These are phyloP conservation scores for Kodamaea derodonti DNA, from an alignment of 1,139 yeast genomes.

Conservation along the genomic window DNA sequence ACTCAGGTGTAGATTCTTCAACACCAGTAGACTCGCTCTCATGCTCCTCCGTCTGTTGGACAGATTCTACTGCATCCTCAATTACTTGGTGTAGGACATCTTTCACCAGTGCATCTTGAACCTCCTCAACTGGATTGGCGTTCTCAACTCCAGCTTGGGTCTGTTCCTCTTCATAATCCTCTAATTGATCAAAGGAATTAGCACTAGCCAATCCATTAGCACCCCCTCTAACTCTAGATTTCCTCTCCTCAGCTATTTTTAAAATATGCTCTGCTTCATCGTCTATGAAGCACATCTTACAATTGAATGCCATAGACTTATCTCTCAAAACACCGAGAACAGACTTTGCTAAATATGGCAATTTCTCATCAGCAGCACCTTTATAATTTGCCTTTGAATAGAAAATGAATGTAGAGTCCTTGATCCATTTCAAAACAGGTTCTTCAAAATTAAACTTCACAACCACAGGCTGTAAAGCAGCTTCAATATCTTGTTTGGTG, in stretches of 20 bases:
- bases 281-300: constrained; percentile 43
- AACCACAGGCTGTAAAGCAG: constrained; percentile 24
- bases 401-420: constrained; percentile 41
- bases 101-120: too few species aligned
- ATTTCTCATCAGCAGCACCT: constrained; percentile 28
- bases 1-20: too few species aligned
- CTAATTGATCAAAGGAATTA: constrained; percentile 10
- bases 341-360: constrained; percentile 28
- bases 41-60: too few species aligned
- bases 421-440: constrained; percentile 35
- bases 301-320: constrained; percentile 46
- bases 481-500: constrained; percentile 42
- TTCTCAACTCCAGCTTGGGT: too few species aligned
- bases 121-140: too few species aligned
- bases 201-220: constrained; percentile 2
- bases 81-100: too few species aligned
- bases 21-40: too few species aligned
- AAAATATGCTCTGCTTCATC: constrained; percentile 28
- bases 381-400: constrained; percentile 26
- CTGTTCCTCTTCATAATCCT: neutral
- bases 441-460: constrained; percentile 15
- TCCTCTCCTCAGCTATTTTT: constrained; percentile 23
- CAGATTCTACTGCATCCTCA: too few species aligned
- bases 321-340: constrained; percentile 31
- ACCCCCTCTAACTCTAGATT: neutral